phyloP scores from a whole-genome alignment of 2,329 filamentous ascomycete species.

The Scortechinia acanthostroma region DNA sequence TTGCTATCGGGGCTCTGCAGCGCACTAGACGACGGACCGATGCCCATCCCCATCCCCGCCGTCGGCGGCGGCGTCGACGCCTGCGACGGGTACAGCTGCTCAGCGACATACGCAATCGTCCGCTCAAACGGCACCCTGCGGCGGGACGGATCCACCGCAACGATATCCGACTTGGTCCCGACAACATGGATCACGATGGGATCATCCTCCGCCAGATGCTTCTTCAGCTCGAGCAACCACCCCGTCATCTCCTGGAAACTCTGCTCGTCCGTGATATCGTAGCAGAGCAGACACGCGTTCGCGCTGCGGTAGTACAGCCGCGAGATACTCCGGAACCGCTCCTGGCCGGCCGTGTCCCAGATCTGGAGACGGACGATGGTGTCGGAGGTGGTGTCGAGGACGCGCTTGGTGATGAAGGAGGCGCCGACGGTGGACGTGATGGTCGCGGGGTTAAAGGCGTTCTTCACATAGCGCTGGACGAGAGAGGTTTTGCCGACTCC shows the following conservation, averaged over 20 bases:
- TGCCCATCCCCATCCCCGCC: not conserved
- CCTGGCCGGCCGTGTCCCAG: constrained; percentile 41
- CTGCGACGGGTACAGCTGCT: not conserved
- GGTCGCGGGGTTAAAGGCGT: not conserved
- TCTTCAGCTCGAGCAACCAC: constrained; percentile 15
- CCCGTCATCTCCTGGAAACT: constrained; percentile 13
- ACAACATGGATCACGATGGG: constrained; percentile 25
- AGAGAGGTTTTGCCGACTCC: constrained; percentile 43
- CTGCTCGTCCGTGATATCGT: constrained; percentile 13
- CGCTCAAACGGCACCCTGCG: constrained; percentile 58
- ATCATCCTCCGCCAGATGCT: constrained; percentile 8
- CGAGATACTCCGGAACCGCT: constrained; percentile 59
- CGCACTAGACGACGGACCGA: not conserved
- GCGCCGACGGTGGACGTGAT: not conserved
- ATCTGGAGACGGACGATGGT: constrained; percentile 1
- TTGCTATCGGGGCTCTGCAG: constrained; percentile 3
- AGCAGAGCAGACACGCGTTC: constrained; percentile 12
- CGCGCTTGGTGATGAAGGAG: not conserved
- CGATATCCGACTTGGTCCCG: constrained; percentile 54
- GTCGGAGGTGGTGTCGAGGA: constrained; percentile 2
- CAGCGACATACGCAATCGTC: constrained; percentile 59
- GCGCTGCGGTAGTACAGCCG: constrained; percentile 63
- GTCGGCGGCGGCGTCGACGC: not conserved
- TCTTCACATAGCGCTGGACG: constrained; percentile 33
- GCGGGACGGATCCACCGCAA: constrained; percentile 47